Percentiles rank a stretch among this genome's conserved stretches.
Conservation (phyloP, 768 basidiomycete genomes). For the Amanita rimosa region DNA sequence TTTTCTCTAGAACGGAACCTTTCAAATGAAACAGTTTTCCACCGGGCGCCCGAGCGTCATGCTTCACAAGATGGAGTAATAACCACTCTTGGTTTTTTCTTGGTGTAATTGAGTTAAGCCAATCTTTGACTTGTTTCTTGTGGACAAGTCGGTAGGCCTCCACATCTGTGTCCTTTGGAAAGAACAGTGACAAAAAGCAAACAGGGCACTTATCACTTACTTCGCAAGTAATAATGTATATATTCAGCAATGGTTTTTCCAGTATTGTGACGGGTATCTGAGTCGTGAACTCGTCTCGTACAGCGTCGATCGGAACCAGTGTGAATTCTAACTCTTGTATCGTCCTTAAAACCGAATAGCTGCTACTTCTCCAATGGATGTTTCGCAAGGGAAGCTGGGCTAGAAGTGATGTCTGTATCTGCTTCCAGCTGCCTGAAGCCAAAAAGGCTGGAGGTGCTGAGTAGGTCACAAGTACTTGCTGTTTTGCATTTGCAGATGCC, state of each 20-base stretch:
- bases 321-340: slow-evolving; percentile 83
- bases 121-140: slow-evolving; percentile 86
- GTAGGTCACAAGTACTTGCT: slow-evolving; percentile 59
- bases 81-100: slow-evolving; percentile 90
- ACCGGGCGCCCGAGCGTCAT: slow-evolving; percentile 47
- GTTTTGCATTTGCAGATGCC: slow-evolving; percentile 16
- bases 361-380: slow-evolving; percentile 83
- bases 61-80: slow-evolving; percentile 74
- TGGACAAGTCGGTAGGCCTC: slow-evolving; percentile 72
- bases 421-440: slow-evolving; percentile 63
- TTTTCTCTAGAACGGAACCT: slow-evolving; percentile 78
- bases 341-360: slow-evolving; percentile 64
- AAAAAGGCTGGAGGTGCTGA: slow-evolving; percentile 52
- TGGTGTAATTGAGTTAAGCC: slow-evolving; percentile 57
- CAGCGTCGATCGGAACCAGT: slow-evolving; percentile 53
- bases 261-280: slow-evolving; percentile 70
- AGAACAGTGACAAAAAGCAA: slow-evolving; percentile 3
- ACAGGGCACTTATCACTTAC: slow-evolving; percentile 29
- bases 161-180: slow-evolving; percentile 41
- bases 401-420: slow-evolving; percentile 51
- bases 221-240: slow-evolving; percentile 84
- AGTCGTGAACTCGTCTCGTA: slow-evolving; percentile 65
- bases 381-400: slow-evolving; percentile 77
- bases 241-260: slow-evolving; percentile 78
- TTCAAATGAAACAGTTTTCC: slow-evolving; percentile 78